Evolutionary conservation across 208 protist genomes (phyloP).

Genomic region (Leishmania martiniquensis): DNA sequence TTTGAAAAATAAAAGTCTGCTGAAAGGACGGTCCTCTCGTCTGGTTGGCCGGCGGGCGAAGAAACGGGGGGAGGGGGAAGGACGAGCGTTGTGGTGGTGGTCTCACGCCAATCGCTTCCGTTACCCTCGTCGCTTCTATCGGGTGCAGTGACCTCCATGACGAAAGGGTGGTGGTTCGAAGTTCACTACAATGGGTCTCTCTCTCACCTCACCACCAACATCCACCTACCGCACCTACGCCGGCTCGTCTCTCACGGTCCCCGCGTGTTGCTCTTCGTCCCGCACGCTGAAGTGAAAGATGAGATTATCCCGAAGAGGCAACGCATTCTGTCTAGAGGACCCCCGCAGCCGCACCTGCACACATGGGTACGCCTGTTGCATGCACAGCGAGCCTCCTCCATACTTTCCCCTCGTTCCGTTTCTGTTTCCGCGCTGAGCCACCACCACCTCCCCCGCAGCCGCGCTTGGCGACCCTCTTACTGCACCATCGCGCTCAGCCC

Average conservation of each 20-base stretch:
- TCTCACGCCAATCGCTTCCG: background rate
- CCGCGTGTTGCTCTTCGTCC: background rate
- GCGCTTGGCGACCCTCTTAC: background rate
- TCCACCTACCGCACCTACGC: background rate
- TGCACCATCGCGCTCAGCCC: background rate
- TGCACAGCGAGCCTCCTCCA: background rate
- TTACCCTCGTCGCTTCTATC: background rate
- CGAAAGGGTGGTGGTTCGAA: background rate
- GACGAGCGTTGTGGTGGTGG: background rate
- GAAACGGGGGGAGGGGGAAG: background rate
- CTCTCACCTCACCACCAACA: background rate
- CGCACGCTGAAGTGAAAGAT: background rate
- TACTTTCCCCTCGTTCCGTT: background rate
- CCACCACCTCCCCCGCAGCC: background rate
- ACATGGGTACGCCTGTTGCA: background rate
- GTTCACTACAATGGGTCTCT: background rate
- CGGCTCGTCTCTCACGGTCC: background rate
- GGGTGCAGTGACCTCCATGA: background rate
- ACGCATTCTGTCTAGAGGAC: background rate
- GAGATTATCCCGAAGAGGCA: background rate
- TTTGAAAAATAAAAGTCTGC: background rate
- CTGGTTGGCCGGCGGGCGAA: background rate
- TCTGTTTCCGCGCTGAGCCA: background rate
- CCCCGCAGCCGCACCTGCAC: background rate
- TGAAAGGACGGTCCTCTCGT: background rate